Evolutionary conservation across 805 yeast genomes (phyloP).

Genomic region (Kuraishia piskuri): DNA sequence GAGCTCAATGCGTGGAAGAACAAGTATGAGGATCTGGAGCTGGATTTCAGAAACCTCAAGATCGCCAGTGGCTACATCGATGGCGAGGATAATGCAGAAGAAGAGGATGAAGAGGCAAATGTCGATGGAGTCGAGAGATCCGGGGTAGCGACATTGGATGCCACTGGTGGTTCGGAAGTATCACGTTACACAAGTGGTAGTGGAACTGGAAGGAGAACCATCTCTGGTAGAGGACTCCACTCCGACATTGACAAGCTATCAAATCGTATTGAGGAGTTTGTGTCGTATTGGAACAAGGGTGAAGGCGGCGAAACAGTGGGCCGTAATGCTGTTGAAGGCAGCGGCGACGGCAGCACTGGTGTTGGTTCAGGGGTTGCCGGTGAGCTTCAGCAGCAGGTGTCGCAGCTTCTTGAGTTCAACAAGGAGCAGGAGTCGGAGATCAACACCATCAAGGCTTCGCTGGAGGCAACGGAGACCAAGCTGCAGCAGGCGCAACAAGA

Average conservation of each 20-base stretch:
- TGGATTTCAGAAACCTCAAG: constrained; percentile 34
- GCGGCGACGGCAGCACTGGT: constrained; percentile 4
- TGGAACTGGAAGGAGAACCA: background rate
- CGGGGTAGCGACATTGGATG: constrained; percentile 2
- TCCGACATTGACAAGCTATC: constrained; percentile 11
- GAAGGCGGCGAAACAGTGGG: constrained; percentile 5
- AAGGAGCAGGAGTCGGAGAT: constrained; percentile 20
- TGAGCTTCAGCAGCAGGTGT: constrained; percentile 46
- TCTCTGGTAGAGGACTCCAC: constrained; percentile 3
- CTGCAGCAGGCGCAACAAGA: background rate
- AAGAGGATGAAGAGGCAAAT: constrained; percentile 9
- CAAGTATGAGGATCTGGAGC: constrained; percentile 32
- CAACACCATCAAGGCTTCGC: constrained; percentile 22
- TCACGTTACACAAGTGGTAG: constrained; percentile 5
- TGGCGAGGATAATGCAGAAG: constrained; percentile 20
- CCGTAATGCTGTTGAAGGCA: background rate
- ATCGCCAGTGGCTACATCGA: constrained; percentile 20
- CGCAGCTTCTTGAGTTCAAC: constrained; percentile 34
- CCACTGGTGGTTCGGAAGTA: constrained; percentile 1
- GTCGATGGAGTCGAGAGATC: background rate
- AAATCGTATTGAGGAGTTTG: constrained; percentile 1
- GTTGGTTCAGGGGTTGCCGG: constrained; percentile 17
- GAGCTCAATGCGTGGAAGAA: constrained; percentile 39
- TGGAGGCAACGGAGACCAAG: constrained; percentile 17
- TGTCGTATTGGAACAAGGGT: background rate